Base-by-base conservation (phyloP, 305 asterid species). In the Plantago coronopus region DNA sequence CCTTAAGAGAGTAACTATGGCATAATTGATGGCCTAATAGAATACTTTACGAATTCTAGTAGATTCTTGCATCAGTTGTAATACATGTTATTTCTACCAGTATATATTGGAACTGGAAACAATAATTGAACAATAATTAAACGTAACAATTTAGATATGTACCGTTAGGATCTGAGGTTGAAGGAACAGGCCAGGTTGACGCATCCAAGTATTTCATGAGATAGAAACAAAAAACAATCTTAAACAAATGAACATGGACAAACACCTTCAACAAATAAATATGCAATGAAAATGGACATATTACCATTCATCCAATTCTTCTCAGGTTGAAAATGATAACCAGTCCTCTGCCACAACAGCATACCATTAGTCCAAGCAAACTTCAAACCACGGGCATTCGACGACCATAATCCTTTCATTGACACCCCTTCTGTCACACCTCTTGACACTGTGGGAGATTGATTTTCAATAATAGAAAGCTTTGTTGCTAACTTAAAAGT, bases 151-250 rank as follows among this genome's bases (percentile, higher is more conserved):
- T 14, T 51, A 23, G 2, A 15, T 14, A 23, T 23, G n/a, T 53
- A 53, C 58, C 58, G n/a, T 53, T 31, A 23, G 58, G 58, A 53
- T 53, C 58, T 53, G 58, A 53, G 27, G 58, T 53, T 53, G 58
- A 40, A 53, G 58, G 19, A 53, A 25, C 58, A 20, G n/a, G 42
- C 20, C 13, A 25, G 58, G 31, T 53, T 23, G 34, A 27, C 5
- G 7, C 57, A 51, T 22, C 56, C 15, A 50, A 17, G 37, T 22
- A 22, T 51, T 22, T 40, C 57, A 23, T 25, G 17, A 53, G 38
- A 53, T 22, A 15, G 18, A 51, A 14, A 31, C 37, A 51, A 23
- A 51, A 51, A 17, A 34, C 40, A 9, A 6, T 34, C 2, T 34
- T 34, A 34, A 34, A 34, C 16, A 51, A 53, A 22, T 51, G 57